Evolutionary conservation across 2,329 filamentous ascomycete genomes (phyloP).

Genomic region (Colletotrichum somersetense): DNA sequence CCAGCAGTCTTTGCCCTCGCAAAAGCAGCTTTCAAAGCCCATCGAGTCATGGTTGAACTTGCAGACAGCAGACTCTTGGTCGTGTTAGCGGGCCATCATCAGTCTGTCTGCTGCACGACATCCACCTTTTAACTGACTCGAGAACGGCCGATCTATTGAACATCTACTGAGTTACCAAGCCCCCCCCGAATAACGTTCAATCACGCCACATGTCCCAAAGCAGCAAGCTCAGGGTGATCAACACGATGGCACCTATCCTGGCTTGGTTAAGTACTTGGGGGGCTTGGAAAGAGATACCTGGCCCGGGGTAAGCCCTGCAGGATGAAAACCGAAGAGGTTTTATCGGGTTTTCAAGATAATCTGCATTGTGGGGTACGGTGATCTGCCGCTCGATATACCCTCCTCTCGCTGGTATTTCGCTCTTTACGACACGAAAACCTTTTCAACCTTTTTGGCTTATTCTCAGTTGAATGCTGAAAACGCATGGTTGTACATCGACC

Average conservation of each 20-base stretch:
- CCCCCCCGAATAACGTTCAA: not conserved
- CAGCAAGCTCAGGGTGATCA: not conserved
- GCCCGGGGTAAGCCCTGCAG: not conserved
- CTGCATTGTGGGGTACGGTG: not conserved
- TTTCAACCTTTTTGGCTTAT: not conserved
- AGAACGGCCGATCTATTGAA: not conserved
- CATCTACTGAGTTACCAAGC: not conserved
- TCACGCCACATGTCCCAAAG: constrained; percentile 7
- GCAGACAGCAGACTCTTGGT: too few species aligned
- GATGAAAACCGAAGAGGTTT: not conserved
- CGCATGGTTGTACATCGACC: not conserved
- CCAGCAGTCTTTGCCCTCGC: not conserved
- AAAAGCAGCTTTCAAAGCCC: not conserved
- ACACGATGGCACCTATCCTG: not conserved
- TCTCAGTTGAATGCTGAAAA: not conserved
- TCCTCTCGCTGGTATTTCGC: not conserved
- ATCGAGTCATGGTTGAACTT: not conserved
- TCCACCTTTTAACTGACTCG: not conserved
- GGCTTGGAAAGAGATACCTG: not conserved
- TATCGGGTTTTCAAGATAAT: constrained; percentile 28
- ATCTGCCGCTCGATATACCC: not conserved
- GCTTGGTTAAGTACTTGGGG: not conserved
- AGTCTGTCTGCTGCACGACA: not conserved
- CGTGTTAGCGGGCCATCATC: too few species aligned
- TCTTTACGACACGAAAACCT: not conserved